Evolutionary conservation across 352 stramenopile species (phyloP), one percentile per base, ranked within the genome.

Genomic region (Pythium coloratum): DNA sequence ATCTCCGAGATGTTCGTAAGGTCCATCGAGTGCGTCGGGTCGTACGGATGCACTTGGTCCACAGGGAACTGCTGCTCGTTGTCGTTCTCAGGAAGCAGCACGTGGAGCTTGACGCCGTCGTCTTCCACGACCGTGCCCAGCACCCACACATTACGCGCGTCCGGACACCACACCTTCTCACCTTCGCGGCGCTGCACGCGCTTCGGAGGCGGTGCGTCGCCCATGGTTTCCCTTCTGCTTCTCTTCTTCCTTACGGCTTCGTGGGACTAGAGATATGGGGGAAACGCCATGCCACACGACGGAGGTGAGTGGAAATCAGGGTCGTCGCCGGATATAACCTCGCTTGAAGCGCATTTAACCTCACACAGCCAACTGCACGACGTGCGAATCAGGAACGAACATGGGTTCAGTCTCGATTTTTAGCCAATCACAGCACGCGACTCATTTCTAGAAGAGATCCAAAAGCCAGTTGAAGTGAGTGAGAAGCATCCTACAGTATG

Each of bases 1-100:
- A 98, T 96, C 72, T 96, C 91, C n/a, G 90, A 92, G 56, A 97
- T 89, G 73, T 98, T 96, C 34, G 82, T 79, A 63, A 97, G 71
- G 66, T 97, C 88, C 14, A 96, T 55, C 18, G 83, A 88, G 69
- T 98, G 94, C 49, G 86, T 89, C 42, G 91, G 89, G 67, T 98
- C 93, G 72, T 95, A 98, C 69, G 82, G 87, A 69, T 98, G 92
- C 50, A 94, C 82, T 60, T 96, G 81, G 16, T 84, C 81, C 47
- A 93, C 77, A 24, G 73, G 69, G 64, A 96, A 94, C 61, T 88
- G 76, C 73, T 95, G 86, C 70, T 95, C 88, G 33, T 81, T 73
- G 62, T 96, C 88, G 40, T 79, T 78, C 53, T 94, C 88, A 8
- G 88, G 86, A 32, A 94, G 72, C 55, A 92, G 59, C 51, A 96